Conservation (phyloP, 1,284 basidiomycete species). For the Cerrena zonata region DNA sequence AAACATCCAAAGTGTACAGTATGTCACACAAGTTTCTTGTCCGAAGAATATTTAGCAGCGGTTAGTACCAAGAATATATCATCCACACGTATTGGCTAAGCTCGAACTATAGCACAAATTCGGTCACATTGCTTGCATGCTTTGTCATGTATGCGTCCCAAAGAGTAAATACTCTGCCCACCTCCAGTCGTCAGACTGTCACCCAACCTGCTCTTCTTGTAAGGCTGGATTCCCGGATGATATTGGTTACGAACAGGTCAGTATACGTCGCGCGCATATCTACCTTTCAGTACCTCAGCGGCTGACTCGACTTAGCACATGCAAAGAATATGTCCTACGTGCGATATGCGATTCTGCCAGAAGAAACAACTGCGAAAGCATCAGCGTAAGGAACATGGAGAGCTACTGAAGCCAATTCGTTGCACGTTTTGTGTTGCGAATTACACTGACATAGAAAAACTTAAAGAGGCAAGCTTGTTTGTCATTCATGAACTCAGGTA, state of each 20-base stretch:
- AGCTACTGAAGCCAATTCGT: background rate
- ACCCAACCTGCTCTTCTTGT: background rate
- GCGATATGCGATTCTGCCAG: no score
- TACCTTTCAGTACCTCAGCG: no score
- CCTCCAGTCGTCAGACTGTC: background rate
- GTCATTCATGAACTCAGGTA: background rate
- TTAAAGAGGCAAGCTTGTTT: background rate
- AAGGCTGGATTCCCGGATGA: background rate
- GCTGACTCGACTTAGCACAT: no score
- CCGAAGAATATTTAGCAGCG: background rate
- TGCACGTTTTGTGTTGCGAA: background rate
- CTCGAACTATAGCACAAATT: background rate
- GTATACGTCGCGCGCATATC: no score
- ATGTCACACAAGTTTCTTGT: background rate
- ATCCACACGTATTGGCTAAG: background rate
- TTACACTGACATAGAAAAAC: background rate
- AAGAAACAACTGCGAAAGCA: no score
- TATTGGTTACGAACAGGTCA: no score
- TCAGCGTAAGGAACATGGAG: background rate
- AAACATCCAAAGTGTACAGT: background rate
- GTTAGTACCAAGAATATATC: background rate
- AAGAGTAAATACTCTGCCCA: background rate
- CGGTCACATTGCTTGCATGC: background rate
- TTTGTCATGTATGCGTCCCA: background rate
- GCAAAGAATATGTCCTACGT: no score